phyloP scores from a whole-genome alignment of 2,329 filamentous ascomycete genomes.

The Cladobotryum mycophilum region DNA sequence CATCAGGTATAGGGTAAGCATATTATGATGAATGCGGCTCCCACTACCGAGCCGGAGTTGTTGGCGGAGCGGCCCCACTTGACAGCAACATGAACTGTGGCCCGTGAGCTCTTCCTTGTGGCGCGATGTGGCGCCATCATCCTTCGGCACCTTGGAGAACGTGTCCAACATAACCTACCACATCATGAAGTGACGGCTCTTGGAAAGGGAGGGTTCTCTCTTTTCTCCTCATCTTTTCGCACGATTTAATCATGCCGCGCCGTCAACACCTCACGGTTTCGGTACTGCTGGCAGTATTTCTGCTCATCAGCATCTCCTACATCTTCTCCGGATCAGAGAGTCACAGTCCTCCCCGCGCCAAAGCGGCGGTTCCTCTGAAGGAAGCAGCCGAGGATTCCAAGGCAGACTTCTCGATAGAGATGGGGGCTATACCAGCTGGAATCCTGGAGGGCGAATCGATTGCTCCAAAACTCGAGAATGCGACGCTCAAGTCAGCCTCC shows the following conservation, averaged over 20 bases:
- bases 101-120: neutral
- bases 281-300: constrained; percentile 47
- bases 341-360: constrained; percentile 1
- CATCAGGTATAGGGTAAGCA: too few species aligned
- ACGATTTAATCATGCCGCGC: constrained; percentile 39
- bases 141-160: too few species aligned
- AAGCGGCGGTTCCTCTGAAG: constrained; percentile 18
- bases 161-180: neutral
- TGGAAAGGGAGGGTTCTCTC: constrained; percentile 7
- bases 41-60: too few species aligned
- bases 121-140: neutral
- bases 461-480: constrained; percentile 76
- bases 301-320: constrained; percentile 53
- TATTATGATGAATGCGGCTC: too few species aligned
- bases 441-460: constrained; percentile 64
- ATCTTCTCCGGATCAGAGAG: constrained; percentile 43
- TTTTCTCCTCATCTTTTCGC: constrained; percentile 13
- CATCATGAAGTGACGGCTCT: constrained; percentile 1
- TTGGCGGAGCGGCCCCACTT: too few species aligned
- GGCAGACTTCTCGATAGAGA: constrained; percentile 30
- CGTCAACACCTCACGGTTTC: constrained; percentile 47
- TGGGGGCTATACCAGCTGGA: constrained; percentile 37
- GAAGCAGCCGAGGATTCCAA: constrained; percentile 17
- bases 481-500: constrained; percentile 61
- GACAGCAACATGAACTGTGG: neutral